Base-by-base conservation (phyloP, 2,329 filamentous ascomycete genomes). In the Neofusicoccum parvum region DNA sequence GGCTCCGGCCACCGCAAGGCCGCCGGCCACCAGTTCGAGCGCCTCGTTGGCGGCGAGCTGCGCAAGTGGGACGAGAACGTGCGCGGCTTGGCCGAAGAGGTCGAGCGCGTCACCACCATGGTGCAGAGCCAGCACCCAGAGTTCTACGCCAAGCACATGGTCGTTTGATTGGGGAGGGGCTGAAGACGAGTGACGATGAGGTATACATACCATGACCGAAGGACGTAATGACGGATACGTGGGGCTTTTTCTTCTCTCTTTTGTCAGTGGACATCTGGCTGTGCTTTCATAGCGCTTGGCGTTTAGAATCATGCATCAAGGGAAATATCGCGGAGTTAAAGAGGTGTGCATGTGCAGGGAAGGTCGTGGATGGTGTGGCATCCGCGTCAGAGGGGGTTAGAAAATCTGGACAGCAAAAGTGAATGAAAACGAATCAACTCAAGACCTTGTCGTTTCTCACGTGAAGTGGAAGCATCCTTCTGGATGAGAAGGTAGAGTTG, bases 1-100 rank as follows among this genome's bases (percentile, higher is more conserved):
- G 89, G 88, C 7, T 89, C 87, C 3, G 89, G 88, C 1, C 84
- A 89, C 75, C 88, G 88, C 73, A 87, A 87, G 63, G 91, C 87
- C 63, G 91, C 87, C n/a, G 83, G 87, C 34, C 87, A 89, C 54
- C 86, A 32, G 27, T 32, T 87, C 65, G 84, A 86, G 66, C 72
- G 75, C 3, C 70, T 86, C 3, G 85, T 88, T 2, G 90, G 87
- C 66, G 87, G 86, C 75, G 90, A 93, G 79, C 85, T 96, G 77
- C 87, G 92, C 51, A 87, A 89, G 71, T 98, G 94, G 94, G 94
- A 98, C 78, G 85, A 87, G 37, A 96, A 96, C 71, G 92, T 98
- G 20, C 90, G 94, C 75, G 89, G 88, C 34, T 77, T 98, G 65
- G 89, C 94, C 2, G 93, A 98, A 77, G 92, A 96, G 75, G 91